Conservation (phyloP, 495 filamentous ascomycete species). For the Friedmanniomyces endolithicus region DNA sequence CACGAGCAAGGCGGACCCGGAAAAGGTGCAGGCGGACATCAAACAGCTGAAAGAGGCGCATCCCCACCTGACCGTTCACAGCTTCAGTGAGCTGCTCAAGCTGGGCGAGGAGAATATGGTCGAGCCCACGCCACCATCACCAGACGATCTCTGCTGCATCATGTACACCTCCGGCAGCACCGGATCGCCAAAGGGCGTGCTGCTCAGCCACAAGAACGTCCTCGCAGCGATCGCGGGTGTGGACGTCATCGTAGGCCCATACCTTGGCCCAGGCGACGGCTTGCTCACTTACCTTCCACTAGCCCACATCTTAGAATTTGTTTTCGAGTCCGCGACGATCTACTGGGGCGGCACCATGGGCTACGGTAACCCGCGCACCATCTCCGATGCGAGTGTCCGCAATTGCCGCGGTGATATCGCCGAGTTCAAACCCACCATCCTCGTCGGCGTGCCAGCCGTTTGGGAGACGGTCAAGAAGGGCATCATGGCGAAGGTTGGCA, state of each 20-base stretch:
- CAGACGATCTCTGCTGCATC: slow-evolving; percentile 90
- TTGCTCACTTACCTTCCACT: slow-evolving; percentile 86
- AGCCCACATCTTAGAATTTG: slow-evolving; percentile 92
- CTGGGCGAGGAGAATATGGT: slow-evolving; percentile 70
- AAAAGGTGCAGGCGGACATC: slow-evolving; percentile 44
- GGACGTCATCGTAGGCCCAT: slow-evolving; percentile 68
- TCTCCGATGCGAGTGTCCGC: slow-evolving; percentile 78
- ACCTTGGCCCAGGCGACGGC: slow-evolving; percentile 74
- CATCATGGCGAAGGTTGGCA: slow-evolving; percentile 74
- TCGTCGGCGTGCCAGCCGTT: slow-evolving; percentile 91
- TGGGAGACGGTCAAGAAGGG: slow-evolving; percentile 99
- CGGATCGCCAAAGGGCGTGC: slow-evolving; percentile 88
- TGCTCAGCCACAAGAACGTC: slow-evolving; percentile 78
- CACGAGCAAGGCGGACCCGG: slow-evolving; percentile 49
- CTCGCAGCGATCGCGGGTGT: slow-evolving; percentile 84
- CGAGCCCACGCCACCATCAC: slow-evolving; percentile 65
- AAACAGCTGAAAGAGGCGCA: slow-evolving; percentile 65
- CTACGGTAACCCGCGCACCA: slow-evolving; percentile 86
- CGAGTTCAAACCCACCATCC: slow-evolving; percentile 80
- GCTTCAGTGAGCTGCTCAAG: slow-evolving; percentile 74
- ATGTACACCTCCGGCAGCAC: slow-evolving; percentile 99
- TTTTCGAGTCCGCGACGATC: slow-evolving; percentile 86
- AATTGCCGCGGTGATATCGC: slow-evolving; percentile 94
- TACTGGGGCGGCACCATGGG: slow-evolving; percentile 97
- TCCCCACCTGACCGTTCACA: slow-evolving; percentile 57